A percentile compares a stretch with the other conserved stretches of the same genome.
Conservation (phyloP, 2,329 filamentous ascomycete genomes). For the Aureobasidium subglaciale region DNA sequence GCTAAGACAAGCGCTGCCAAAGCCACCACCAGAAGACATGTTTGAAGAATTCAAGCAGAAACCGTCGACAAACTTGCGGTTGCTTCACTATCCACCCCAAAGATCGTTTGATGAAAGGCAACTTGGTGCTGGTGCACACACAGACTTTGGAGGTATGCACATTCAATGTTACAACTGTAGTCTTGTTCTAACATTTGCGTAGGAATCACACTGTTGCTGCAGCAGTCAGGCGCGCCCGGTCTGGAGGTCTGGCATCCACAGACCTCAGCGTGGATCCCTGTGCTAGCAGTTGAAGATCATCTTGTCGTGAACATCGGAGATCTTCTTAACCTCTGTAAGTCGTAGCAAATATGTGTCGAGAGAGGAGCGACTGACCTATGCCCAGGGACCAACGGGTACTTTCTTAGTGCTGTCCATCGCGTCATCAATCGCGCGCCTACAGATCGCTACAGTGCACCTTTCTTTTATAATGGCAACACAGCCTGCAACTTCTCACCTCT, state of each 20-base stretch:
- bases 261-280: conserved; percentile 37
- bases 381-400: conserved; percentile 34
- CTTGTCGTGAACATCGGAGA: conserved; percentile 46
- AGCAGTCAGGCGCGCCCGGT: conserved; percentile 37
- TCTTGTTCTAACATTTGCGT: no score
- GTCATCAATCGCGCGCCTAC: conserved; percentile 36
- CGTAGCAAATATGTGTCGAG: no score
- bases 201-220: conserved; percentile 38
- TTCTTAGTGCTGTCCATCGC: conserved; percentile 38
- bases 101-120: conserved; percentile 18
- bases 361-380: background rate
- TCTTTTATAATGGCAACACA: conserved; percentile 37
- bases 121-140: conserved; percentile 22
- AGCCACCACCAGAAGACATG: conserved; percentile 19
- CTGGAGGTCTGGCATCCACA: conserved; percentile 36
- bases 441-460: conserved; percentile 40
- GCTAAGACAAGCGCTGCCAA: background rate
- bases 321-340: conserved; percentile 38
- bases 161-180: background rate
- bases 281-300: conserved; percentile 37
- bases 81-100: conserved; percentile 23
- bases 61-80: conserved; percentile 23
- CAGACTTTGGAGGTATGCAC: conserved; percentile 36
- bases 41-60: conserved; percentile 23
- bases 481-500: background rate